Conservation (phyloP, 148 eudicot species). For the Talinum fruticosum region DNA sequence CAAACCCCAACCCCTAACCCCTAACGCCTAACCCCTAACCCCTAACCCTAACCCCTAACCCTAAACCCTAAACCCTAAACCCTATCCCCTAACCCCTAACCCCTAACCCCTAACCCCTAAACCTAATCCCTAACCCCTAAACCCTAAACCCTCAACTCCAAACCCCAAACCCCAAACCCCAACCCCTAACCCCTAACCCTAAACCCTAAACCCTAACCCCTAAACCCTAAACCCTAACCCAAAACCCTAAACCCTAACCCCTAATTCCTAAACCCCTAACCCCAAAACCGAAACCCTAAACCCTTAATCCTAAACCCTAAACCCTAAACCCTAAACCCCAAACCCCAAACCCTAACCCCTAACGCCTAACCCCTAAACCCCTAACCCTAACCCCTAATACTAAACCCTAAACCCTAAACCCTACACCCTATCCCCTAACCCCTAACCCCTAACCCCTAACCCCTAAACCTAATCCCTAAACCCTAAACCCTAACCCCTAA, state of each 20-base stretch:
- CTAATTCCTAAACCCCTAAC: slow-evolving; percentile 14
- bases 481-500: slow-evolving; percentile 25
- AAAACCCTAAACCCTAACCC: slow-evolving; percentile 18
- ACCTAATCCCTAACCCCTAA: slow-evolving; percentile 16
- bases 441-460: slow-evolving; percentile 24
- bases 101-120: slow-evolving; percentile 18
- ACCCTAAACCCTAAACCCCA: slow-evolving; percentile 17
- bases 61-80: not conserved
- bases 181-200: slow-evolving; percentile 16
- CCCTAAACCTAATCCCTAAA: slow-evolving; percentile 21
- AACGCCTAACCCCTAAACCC: slow-evolving; percentile 26
- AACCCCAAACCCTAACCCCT: slow-evolving; percentile 21
- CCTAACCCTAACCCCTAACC: not conserved
- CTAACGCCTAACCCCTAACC: slow-evolving; percentile 6
- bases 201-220: slow-evolving; percentile 16
- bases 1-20: slow-evolving; percentile 6
- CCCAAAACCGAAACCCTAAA: slow-evolving; percentile 16
- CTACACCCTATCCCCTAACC: slow-evolving; percentile 35
- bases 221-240: slow-evolving; percentile 24
- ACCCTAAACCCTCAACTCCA: not conserved
- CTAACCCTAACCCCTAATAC: slow-evolving; percentile 27
- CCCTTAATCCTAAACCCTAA: slow-evolving; percentile 24
- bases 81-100: slow-evolving; percentile 21
- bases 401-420: slow-evolving; percentile 36
- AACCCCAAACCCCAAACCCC: slow-evolving; percentile 13